Evolutionary conservation across 495 filamentous ascomycete species (phyloP).

Genomic region (Podospora australis): DNA sequence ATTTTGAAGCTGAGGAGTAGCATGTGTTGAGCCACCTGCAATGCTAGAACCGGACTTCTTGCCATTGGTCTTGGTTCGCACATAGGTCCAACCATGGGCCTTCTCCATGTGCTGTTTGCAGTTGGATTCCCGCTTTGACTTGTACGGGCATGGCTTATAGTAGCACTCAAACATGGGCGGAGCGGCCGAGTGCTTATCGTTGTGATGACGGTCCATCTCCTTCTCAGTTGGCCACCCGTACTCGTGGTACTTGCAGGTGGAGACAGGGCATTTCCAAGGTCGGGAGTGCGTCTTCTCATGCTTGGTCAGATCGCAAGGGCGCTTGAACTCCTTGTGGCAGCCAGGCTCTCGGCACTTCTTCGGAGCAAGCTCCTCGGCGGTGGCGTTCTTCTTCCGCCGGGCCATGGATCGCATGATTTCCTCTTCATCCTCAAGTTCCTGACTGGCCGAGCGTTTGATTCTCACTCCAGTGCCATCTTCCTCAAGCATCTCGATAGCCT

Average conservation of each 20-base stretch:
- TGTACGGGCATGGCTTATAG: conserved; percentile 83
- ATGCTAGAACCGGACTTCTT: conserved; percentile 42
- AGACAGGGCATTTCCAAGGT: conserved; percentile 82
- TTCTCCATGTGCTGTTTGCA: conserved; percentile 99
- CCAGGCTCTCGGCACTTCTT: conserved; percentile 58
- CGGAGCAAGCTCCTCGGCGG: conserved; percentile 65
- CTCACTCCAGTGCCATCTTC: conserved; percentile 35
- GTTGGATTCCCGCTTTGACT: conserved; percentile 93
- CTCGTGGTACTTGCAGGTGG: conserved; percentile 76
- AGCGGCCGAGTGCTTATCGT: conserved; percentile 83
- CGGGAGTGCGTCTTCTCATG: conserved; percentile 96
- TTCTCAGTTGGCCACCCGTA: conserved; percentile 96
- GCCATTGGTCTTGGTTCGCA: conserved; percentile 81
- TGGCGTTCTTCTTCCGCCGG: conserved; percentile 71
- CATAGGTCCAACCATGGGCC: conserved; percentile 82
- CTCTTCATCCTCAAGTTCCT: conserved; percentile 60
- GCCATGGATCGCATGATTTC: conserved; percentile 82
- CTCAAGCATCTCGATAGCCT: conserved; percentile 41
- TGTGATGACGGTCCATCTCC: conserved; percentile 88
- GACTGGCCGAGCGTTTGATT: conserved; percentile 57
- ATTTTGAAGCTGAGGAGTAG: conserved; percentile 50
- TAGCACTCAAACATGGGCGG: conserved; percentile 74
- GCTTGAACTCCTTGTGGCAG: conserved; percentile 87
- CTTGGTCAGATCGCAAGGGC: conserved; percentile 87
- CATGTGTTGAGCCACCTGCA: conserved; percentile 30